Conservation (phyloP, 2,329 filamentous ascomycete species). For the Juglanconis juglandina region DNA sequence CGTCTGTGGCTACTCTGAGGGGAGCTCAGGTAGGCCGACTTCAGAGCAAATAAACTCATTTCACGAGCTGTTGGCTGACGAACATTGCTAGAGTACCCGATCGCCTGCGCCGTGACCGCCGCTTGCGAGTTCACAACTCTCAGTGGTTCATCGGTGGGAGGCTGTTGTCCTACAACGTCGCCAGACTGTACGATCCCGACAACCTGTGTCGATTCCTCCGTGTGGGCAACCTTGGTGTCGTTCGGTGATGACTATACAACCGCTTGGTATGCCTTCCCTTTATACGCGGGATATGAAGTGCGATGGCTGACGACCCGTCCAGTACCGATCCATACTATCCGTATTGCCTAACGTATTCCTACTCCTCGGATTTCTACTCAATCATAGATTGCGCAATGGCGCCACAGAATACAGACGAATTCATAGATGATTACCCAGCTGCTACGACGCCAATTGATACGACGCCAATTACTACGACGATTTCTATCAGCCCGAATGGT, state of each 20-base stretch:
- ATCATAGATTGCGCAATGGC: constrained; percentile 28
- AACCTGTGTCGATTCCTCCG: constrained; percentile 26
- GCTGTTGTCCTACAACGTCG: constrained; percentile 30
- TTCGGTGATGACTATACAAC: not conserved
- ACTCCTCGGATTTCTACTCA: constrained; percentile 26
- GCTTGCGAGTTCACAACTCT: constrained; percentile 28
- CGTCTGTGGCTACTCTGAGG: constrained; percentile 24
- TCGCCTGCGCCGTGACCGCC: constrained; percentile 27
- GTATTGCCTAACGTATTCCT: constrained; percentile 30
- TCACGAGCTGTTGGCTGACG: not conserved
- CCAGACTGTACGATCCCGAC: constrained; percentile 25
- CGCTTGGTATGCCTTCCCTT: not conserved
- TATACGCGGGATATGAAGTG: not conserved
- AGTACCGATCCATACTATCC: constrained; percentile 19
- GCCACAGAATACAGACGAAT: constrained; percentile 18
- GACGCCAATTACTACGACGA: not conserved
- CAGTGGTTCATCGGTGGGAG: constrained; percentile 22
- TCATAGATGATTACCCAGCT: constrained; percentile 5
- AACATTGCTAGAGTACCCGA: constrained; percentile 11
- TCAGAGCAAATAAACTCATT: constrained; percentile 18
- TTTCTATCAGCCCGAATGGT: not conserved
- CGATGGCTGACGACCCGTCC: not conserved
- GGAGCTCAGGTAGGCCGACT: constrained; percentile 30
- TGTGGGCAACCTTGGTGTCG: not conserved
- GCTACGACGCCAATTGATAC: not conserved